Evolutionary conservation across 2,329 filamentous ascomycete genomes (phyloP).

Genomic region (Allantophomopsis lycopodina): DNA sequence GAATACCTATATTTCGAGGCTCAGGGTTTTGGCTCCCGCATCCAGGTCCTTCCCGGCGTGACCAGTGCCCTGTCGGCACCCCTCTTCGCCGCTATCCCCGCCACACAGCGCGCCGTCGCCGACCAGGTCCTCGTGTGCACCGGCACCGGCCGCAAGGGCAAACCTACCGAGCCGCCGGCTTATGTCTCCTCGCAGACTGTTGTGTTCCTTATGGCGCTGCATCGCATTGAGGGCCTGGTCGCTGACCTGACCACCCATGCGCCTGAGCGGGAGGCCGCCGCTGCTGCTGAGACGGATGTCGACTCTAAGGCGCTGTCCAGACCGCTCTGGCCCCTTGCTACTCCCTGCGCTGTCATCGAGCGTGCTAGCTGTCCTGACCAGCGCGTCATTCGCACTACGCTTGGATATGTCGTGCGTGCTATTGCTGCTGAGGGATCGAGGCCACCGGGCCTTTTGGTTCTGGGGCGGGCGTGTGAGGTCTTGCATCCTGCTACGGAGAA

Average conservation of each 20-base stretch:
- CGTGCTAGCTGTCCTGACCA: conserved; percentile 90
- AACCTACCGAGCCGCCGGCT: conserved; percentile 65
- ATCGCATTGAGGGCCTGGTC: conserved; percentile 65
- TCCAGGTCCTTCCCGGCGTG: conserved; percentile 73
- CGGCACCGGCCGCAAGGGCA: conserved; percentile 84
- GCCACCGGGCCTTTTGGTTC: conserved; percentile 77
- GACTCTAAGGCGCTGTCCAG: conserved; percentile 11
- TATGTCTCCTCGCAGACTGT: conserved; percentile 69
- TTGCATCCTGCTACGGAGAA: conserved; percentile 43
- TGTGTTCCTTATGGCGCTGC: conserved; percentile 90
- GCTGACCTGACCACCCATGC: conserved; percentile 45
- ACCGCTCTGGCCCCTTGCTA: conserved; percentile 55
- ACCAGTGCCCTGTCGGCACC: conserved; percentile 80
- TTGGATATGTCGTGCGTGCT: conserved; percentile 65
- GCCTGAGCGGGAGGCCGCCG: conserved; percentile 14
- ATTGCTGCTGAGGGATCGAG: conserved; percentile 81
- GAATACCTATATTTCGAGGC: conserved; percentile 74
- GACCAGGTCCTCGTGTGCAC: conserved; percentile 96
- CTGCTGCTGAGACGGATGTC: conserved; percentile 8
- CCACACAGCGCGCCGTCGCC: conserved; percentile 77
- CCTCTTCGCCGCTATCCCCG: conserved; percentile 75
- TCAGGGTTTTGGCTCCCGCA: conserved; percentile 49
- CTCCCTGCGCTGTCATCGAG: conserved; percentile 87
- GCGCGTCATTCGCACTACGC: conserved; percentile 76
- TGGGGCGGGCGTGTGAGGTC: conserved; percentile 73